A percentile compares a stretch with the other conserved stretches of the same genome.
Conservation (phyloP, 208 protist species). For the Leishmania tarentolae region DNA sequence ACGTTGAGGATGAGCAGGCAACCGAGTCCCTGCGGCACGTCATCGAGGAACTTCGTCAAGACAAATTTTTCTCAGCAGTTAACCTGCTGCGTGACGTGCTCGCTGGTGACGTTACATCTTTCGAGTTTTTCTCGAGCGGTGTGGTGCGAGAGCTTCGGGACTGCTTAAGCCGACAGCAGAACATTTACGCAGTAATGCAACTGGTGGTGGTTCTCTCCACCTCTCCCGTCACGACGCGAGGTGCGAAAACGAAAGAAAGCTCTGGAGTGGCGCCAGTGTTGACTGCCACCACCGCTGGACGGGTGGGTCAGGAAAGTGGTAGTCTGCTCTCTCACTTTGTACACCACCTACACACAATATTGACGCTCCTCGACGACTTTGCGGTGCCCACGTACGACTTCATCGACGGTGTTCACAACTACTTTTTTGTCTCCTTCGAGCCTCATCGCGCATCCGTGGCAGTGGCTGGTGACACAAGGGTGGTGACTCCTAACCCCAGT, state of each 20-base stretch:
- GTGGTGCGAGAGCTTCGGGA: constrained; percentile 36
- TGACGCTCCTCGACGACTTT: constrained; percentile 42
- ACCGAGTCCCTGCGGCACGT: constrained; percentile 40
- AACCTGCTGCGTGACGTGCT: constrained; percentile 43
- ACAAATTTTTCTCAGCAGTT: constrained; percentile 46
- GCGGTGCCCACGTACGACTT: constrained; percentile 24
- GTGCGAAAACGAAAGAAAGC: background rate
- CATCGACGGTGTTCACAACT: constrained; percentile 23
- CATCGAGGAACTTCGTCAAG: constrained; percentile 41
- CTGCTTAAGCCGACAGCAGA: constrained; percentile 22
- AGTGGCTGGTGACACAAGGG: constrained; percentile 12
- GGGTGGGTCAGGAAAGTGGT: background rate
- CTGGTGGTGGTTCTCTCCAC: constrained; percentile 27
- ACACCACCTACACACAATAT: constrained; percentile 38
- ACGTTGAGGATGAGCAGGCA: constrained; percentile 41
- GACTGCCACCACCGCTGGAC: background rate
- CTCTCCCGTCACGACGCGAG: background rate
- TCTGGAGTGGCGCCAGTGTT: background rate
- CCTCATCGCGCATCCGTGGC: constrained; percentile 28
- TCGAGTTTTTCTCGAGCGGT: constrained; percentile 65
- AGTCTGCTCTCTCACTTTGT: constrained; percentile 29
- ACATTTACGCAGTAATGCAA: constrained; percentile 31
- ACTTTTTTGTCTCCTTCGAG: constrained; percentile 32
- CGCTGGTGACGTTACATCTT: constrained; percentile 52
- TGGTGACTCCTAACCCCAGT: background rate